A percentile compares a stretch with the other conserved stretches of the same genome.
Evolutionary conservation across 1,139 yeast genomes (phyloP).

Genomic region (Magnusiomyces clavatus): DNA sequence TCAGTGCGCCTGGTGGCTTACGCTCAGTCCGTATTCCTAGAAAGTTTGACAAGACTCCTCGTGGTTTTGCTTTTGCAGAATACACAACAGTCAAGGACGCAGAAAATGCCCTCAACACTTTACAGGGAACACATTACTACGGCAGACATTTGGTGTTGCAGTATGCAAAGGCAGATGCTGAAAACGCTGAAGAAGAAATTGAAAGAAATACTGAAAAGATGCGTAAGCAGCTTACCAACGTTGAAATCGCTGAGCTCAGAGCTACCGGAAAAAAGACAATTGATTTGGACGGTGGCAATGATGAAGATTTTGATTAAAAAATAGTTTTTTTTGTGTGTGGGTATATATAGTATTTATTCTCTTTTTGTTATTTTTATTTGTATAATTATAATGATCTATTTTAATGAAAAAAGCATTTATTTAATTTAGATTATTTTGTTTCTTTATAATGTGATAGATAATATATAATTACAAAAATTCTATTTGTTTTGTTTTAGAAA

Average conservation of each 20-base stretch:
- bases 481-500: too few species aligned
- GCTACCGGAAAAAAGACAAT: slow-evolving; percentile 67
- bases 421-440: too few species aligned
- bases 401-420: too few species aligned
- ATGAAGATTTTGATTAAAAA: slow-evolving; percentile 9
- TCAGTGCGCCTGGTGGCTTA: slow-evolving; percentile 89
- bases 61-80: slow-evolving; percentile 98
- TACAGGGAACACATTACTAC: slow-evolving; percentile 91
- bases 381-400: too few species aligned
- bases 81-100: slow-evolving; percentile 86
- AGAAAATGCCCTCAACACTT: slow-evolving; percentile 87
- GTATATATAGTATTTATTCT: too few species aligned
- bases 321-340: background rate
- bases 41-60: slow-evolving; percentile 88
- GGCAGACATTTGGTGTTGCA: slow-evolving; percentile 97
- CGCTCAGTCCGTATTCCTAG: slow-evolving; percentile 94
- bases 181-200: slow-evolving; percentile 82
- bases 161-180: slow-evolving; percentile 77
- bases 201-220: slow-evolving; percentile 85
- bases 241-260: slow-evolving; percentile 60
- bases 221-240: slow-evolving; percentile 67
- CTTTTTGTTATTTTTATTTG: too few species aligned
- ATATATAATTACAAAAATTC: background rate
- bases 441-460: too few species aligned
- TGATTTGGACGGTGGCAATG: slow-evolving; percentile 46